phyloP scores from a whole-genome alignment of 2,329 filamentous ascomycete species.

The Colletotrichum ledebouriae region DNA sequence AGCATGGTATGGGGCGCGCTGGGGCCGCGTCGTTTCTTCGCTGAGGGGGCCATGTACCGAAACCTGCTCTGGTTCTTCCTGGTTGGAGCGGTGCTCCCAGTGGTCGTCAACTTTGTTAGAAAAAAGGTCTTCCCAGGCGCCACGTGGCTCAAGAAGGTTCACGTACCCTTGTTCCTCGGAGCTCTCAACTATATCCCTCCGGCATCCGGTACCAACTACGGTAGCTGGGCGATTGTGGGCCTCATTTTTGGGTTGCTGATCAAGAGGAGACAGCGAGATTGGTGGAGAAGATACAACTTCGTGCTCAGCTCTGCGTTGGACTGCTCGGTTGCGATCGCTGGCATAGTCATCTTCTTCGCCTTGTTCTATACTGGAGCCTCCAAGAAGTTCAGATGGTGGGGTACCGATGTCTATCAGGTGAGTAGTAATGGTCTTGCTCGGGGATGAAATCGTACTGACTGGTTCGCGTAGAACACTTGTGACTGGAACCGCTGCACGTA shows the following conservation, averaged over 20 bases:
- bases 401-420: constrained; percentile 46
- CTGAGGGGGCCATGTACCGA: constrained; percentile 62
- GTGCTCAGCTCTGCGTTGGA: constrained; percentile 51
- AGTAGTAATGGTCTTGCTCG: background rate
- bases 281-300: constrained; percentile 52
- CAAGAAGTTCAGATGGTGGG: constrained; percentile 49
- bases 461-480: constrained; percentile 31
- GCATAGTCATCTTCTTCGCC: constrained; percentile 52
- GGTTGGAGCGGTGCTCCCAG: constrained; percentile 62
- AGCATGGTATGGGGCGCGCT: constrained; percentile 70
- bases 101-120: constrained; percentile 58
- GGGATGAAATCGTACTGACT: background rate
- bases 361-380: constrained; percentile 49
- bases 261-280: constrained; percentile 45
- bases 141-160: constrained; percentile 46
- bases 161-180: constrained; percentile 50
- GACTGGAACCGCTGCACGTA: constrained; percentile 41
- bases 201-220: constrained; percentile 51
- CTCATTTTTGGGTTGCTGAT: constrained; percentile 48
- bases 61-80: constrained; percentile 67
- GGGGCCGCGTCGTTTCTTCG: constrained; percentile 68
- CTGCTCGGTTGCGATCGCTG: constrained; percentile 50
- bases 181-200: constrained; percentile 52
- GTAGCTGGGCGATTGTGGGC: constrained; percentile 50
- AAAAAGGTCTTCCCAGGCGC: constrained; percentile 40